phyloP scores from a whole-genome alignment of 2,329 filamentous ascomycete genomes.

The Epichloe brachyelytri region DNA sequence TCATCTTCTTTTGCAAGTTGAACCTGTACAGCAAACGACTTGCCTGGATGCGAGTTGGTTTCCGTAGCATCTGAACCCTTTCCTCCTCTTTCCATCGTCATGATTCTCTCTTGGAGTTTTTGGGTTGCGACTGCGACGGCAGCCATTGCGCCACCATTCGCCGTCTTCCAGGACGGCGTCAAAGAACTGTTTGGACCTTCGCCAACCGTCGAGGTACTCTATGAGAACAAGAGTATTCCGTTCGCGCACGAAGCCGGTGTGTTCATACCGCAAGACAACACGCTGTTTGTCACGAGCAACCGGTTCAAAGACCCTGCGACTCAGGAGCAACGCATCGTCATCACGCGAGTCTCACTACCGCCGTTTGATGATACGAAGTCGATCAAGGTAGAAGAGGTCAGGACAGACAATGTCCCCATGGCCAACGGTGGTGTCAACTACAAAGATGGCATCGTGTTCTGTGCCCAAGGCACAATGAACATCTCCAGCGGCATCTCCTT shows the following conservation, averaged over 20 bases:
- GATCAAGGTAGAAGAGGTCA: slow-evolving; percentile 20
- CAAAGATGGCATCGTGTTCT: slow-evolving; percentile 25
- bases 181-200: slow-evolving; percentile 19
- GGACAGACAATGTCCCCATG: slow-evolving; percentile 24
- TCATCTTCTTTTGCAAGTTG: no score
- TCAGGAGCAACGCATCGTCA: slow-evolving; percentile 15
- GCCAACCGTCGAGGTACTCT: slow-evolving; percentile 23
- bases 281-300: slow-evolving; percentile 23
- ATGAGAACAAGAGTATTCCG: slow-evolving; percentile 25
- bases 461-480: slow-evolving; percentile 23
- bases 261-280: slow-evolving; percentile 16
- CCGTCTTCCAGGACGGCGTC: slow-evolving; percentile 7
- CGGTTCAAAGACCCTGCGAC: slow-evolving; percentile 12
- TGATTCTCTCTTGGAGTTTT: neutral
- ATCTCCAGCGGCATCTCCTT: slow-evolving; percentile 16
- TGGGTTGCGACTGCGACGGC: neutral
- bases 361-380: slow-evolving; percentile 2
- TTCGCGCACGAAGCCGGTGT: slow-evolving; percentile 37
- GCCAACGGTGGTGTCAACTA: slow-evolving; percentile 38
- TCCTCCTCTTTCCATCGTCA: neutral
- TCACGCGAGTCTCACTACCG: slow-evolving; percentile 15
- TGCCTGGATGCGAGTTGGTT: no score
- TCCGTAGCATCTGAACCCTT: no score
- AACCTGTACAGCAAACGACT: no score
- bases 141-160: neutral